Conservation (phyloP, 345 rosid genomes). For the Bruguiera gymnorhiza region DNA sequence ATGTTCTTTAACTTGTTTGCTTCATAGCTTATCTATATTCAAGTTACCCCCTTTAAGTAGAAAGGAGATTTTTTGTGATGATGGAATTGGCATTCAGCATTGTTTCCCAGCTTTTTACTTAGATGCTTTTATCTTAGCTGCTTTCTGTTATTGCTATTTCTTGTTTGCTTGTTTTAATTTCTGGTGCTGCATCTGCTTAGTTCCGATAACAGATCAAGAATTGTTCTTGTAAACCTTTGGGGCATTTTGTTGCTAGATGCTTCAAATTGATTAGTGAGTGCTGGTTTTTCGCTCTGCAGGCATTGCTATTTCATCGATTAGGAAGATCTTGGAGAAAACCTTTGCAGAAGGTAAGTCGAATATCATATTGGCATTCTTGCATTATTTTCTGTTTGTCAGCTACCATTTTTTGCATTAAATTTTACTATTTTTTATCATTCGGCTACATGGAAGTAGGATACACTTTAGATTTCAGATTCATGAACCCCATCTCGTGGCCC, state of each 20-base stretch:
- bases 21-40: too few species aligned
- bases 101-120: too few species aligned
- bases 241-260: neutral
- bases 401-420: neutral
- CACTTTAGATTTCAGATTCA: neutral
- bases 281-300: conserved; percentile 40
- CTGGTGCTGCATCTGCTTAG: too few species aligned
- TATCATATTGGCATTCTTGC: neutral
- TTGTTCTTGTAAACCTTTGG: neutral
- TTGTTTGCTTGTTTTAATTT: too few species aligned
- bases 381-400: neutral
- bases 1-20: too few species aligned
- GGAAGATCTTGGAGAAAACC: conserved; percentile 90
- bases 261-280: conserved; percentile 1
- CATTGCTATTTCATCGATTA: conserved; percentile 71
- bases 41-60: too few species aligned
- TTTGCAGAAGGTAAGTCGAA: conserved; percentile 42
- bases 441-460: neutral
- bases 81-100: too few species aligned
- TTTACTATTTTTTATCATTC: neutral
- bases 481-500: conserved; percentile 1
- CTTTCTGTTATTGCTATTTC: too few species aligned
- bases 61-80: too few species aligned
- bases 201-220: too few species aligned
- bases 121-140: too few species aligned